Base-by-base conservation (phyloP, 306 rosid species). In the Dalbergia cochinchinensis region DNA sequence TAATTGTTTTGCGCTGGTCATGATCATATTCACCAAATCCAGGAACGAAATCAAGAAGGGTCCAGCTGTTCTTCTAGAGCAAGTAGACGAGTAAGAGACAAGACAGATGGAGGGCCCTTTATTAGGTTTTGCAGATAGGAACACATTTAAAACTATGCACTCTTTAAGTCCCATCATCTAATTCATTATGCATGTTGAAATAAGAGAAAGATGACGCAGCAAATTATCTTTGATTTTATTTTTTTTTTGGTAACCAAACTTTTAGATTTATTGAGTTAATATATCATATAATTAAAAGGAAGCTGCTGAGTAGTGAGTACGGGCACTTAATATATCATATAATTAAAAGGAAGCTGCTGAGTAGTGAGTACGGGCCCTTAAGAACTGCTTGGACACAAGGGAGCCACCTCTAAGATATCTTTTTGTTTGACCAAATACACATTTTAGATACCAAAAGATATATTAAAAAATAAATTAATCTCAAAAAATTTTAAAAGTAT, bases 51-150 rank as follows among this genome's bases (percentile, higher is more conserved):
- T 58, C 20, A 58, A 58, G 5, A 59, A 35, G n/a, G 60, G 66
- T 67, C 73, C 81, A 82, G 72, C 81, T 82, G 85, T 69, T 75
- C 60, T 20, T 61, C 48, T 69, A 16, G 18, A 41, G 53, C 55
- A 55, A 80, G 14, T 16, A 9, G 13, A 19, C 45, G 4, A n/a
- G 39, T 31, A 13, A 13, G 4, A 65, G 26, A 51, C 50, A 34
- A 11, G 50, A 63, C 64, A 76, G 19, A 16, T 44, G 62, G 33
- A 34, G n/a, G 71, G 19, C 12, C 8, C 39, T 41, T 22, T 68
- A 6, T 5, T 11, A 67, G 53, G 73, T 42, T 75, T 63, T 62
- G 11, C 18, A 31, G 18, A 68, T 45, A 26, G 11, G 6, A 10
- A 68, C 64, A 33, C 48, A 50, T 26, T 31, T 14, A 9, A 34